Conservation (phyloP, 2,329 filamentous ascomycete genomes). For the Reticulascus tulasneorum region DNA sequence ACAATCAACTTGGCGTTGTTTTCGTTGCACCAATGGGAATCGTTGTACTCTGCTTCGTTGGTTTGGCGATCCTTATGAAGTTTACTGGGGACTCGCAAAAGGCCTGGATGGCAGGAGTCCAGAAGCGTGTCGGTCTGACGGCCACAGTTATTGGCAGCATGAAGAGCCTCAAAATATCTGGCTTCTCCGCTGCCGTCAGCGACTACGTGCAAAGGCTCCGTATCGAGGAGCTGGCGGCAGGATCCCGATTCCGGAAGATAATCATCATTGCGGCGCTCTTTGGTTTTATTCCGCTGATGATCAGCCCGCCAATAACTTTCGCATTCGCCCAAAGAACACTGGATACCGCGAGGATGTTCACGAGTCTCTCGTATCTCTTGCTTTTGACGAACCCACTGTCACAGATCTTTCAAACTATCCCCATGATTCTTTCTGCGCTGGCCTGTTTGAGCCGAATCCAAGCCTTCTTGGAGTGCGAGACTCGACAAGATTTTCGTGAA, state of each 20-base stretch:
- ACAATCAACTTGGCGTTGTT: slow-evolving; percentile 24
- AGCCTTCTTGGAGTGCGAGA: slow-evolving; percentile 27
- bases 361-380: slow-evolving; percentile 27
- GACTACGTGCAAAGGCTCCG: slow-evolving; percentile 28
- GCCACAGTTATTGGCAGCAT: slow-evolving; percentile 26
- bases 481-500: slow-evolving; percentile 17
- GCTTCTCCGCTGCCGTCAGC: slow-evolving; percentile 25
- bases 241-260: slow-evolving; percentile 21
- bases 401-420: slow-evolving; percentile 26
- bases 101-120: slow-evolving; percentile 19
- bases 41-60: slow-evolving; percentile 1
- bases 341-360: slow-evolving; percentile 25
- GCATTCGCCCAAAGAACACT: slow-evolving; percentile 21
- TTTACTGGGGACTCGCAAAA: slow-evolving; percentile 11
- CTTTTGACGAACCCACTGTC: slow-evolving; percentile 28
- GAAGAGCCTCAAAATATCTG: slow-evolving; percentile 35
- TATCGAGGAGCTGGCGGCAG: slow-evolving; percentile 25
- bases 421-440: slow-evolving; percentile 24
- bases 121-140: slow-evolving; percentile 21
- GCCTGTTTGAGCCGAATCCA: slow-evolving; percentile 31
- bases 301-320: slow-evolving; percentile 30
- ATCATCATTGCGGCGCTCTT: slow-evolving; percentile 20
- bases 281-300: slow-evolving; percentile 27
- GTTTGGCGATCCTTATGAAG: background rate
- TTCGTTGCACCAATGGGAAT: slow-evolving; percentile 7